Evolutionary conservation across 2,329 filamentous ascomycete species (phyloP).

Genomic region (Clonostachys chloroleuca): DNA sequence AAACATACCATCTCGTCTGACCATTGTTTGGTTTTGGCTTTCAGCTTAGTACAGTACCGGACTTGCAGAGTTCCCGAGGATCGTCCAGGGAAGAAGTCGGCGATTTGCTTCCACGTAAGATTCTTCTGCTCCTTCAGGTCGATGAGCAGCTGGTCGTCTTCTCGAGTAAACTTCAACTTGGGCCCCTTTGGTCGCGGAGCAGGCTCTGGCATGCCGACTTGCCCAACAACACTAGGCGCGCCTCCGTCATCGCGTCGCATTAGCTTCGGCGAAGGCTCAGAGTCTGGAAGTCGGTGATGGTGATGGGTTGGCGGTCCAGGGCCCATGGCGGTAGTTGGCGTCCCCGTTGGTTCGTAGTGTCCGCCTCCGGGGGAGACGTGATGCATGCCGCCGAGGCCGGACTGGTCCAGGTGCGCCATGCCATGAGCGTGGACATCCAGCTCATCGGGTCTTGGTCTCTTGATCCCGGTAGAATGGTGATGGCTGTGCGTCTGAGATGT

Average conservation of each 20-base stretch:
- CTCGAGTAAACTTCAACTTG: conserved; percentile 90
- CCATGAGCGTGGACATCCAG: conserved; percentile 50
- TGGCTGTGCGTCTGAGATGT: conserved; percentile 21
- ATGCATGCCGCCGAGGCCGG: conserved; percentile 51
- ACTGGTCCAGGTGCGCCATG: conserved; percentile 47
- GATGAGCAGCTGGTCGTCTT: conserved; percentile 83
- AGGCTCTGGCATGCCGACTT: conserved; percentile 81
- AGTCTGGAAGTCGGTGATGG: conserved; percentile 75
- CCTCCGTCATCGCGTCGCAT: conserved; percentile 59
- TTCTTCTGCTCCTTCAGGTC: conserved; percentile 94
- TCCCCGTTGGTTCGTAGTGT: conserved; percentile 40
- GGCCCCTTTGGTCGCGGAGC: conserved; percentile 78
- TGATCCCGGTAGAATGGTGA: conserved; percentile 28
- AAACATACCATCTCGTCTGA: conserved; percentile 81
- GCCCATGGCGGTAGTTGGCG: conserved; percentile 9
- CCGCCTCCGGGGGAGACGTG: conserved; percentile 45
- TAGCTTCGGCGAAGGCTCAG: conserved; percentile 65
- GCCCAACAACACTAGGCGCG: conserved; percentile 80
- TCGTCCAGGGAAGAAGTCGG: conserved; percentile 89
- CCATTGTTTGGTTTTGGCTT: conserved; percentile 91
- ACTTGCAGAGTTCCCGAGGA: conserved; percentile 90
- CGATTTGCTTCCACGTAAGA: conserved; percentile 95
- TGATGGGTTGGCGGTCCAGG: conserved; percentile 62
- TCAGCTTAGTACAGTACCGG: conserved; percentile 90
- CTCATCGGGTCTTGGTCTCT: conserved; percentile 53